A percentile compares a stretch with the other conserved stretches of the same genome.
These are phyloP conservation scores for Cercospora zeae-maydis DNA, from an alignment of 2,329 filamentous ascomycete genomes.

Conservation along the genomic window DNA sequence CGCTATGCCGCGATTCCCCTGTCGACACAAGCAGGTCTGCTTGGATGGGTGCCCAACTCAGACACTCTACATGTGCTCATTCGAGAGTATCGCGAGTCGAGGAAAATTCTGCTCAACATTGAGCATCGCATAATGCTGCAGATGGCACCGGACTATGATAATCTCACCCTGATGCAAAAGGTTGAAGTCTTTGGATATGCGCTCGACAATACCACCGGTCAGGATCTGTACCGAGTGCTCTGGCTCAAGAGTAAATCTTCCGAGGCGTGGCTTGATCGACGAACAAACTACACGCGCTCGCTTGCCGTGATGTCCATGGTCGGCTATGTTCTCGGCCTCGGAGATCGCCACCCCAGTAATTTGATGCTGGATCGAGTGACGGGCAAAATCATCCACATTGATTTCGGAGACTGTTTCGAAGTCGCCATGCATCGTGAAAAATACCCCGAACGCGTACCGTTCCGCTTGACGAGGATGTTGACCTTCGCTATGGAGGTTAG, in stretches of 20 bases:
- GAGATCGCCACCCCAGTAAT: conserved; percentile 96
- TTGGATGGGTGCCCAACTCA: conserved; percentile 96
- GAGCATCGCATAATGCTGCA: conserved; percentile 99
- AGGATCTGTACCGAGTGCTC: conserved; percentile 94
- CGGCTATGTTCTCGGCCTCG: conserved; percentile 96
- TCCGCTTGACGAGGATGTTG: conserved; percentile 96
- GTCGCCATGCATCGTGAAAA: conserved; percentile 99
- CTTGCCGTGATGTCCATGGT: conserved; percentile 99
- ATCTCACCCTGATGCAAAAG: conserved; percentile 98
- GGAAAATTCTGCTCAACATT: conserved; percentile 97
- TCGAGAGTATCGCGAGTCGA: conserved; percentile 91
- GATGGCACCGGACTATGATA: conserved; percentile 99
- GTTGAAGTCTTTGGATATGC: conserved; percentile 99
- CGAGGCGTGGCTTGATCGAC: conserved; percentile 92
- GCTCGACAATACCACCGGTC: conserved; percentile 96
- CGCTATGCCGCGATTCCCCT: conserved; percentile 94
- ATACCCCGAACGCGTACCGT: conserved; percentile 94
- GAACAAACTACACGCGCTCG: conserved; percentile 98
- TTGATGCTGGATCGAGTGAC: conserved; percentile 94
- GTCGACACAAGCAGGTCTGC: conserved; percentile 89
- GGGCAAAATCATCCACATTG: conserved; percentile 96
- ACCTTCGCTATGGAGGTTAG: conserved; percentile 99
- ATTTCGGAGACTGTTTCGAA: conserved; percentile 99
- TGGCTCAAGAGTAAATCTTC: conserved; percentile 99
- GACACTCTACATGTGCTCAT: conserved; percentile 97